Base-by-base conservation (phyloP, 768 basidiomycete species). In the Infundibulicybe gibba region DNA sequence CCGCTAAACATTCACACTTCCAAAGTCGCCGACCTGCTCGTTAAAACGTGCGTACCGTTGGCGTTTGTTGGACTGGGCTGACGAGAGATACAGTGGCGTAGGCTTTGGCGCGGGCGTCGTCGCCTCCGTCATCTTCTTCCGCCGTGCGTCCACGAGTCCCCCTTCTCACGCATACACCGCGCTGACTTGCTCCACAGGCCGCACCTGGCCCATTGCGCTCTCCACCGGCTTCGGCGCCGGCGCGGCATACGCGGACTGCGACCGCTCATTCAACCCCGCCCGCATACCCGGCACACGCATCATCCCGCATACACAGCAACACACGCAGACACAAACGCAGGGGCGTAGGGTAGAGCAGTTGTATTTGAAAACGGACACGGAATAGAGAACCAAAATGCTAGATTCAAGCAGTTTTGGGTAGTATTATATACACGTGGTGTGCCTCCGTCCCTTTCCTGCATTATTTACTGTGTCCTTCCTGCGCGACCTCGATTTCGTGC, bases 261-360 rank as follows among this genome's bases (percentile, higher is more conserved):
- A 95, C 70, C 81, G 91, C 42, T 85, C 87, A 13, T 95, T 94
- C 81, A 93, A 93, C 69, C 87, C 90, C 15, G 86, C 92, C 41
- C 79, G 91, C 57, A 79, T 93, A 63, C 84, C 91, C 15, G 92
- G 92, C 49, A 87, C 85, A 39, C 80, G 87, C 52, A 77, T 93
- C 60, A 65, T 92, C 55, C 72, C 76, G 40, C 64, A 64, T 38
- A 52, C 65, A 39, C 62, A 69, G 54, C 52, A 58, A 37, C 54
- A 56, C 6, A 43, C 57, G 25, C 59, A 54, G 49, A 54, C 61
- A 40, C 49, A 46, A 53, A 9, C 31, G 30, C 4, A 8, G 32
- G 31, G 3, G n/a, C 25, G 21, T 12, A 9, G 32, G 33, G 8
- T 4, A 20, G 32, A 16, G 35, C 34, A 44, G 25, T 25, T 25